A percentile compares a stretch with the other conserved stretches of the same genome.
Evolutionary conservation across 2,329 filamentous ascomycete species (phyloP).

Genomic region (Hymenoscyphus linearis): DNA sequence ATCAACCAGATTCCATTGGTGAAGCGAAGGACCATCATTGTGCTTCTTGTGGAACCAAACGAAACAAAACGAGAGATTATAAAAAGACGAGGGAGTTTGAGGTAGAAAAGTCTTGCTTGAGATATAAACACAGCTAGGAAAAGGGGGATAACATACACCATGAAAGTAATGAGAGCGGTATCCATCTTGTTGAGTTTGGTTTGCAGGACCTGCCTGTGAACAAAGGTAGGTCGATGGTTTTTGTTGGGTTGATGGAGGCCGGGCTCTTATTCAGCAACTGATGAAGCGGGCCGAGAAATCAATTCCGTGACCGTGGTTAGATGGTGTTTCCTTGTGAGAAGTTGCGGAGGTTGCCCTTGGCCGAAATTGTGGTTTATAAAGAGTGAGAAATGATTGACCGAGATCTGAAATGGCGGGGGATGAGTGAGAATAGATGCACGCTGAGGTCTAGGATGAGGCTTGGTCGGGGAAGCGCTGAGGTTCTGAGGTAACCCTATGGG

Average conservation of each 20-base stretch:
- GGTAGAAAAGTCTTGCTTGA: not conserved
- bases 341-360: not conserved
- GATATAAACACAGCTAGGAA: conserved; percentile 3
- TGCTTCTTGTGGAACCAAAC: not conserved
- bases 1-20: not conserved
- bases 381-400: not conserved
- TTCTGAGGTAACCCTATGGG: not conserved
- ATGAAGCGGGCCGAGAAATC: not conserved
- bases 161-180: conserved; percentile 64
- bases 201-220: conserved; percentile 17
- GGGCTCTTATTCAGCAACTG: not conserved
- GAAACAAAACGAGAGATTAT: not conserved
- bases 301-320: not conserved
- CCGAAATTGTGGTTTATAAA: not conserved
- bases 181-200: conserved; percentile 20
- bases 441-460: not conserved
- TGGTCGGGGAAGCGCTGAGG: not conserved
- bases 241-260: not conserved
- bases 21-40: not conserved
- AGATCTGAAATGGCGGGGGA: not conserved
- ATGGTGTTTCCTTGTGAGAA: not conserved
- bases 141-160: conserved; percentile 50
- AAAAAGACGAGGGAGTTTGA: not conserved
- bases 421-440: not conserved
- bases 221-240: not conserved